Percentiles rank a stretch among this genome's conserved stretches.
phyloP scores from a whole-genome alignment of 257 asterid species.

The Galeopsis tetrahit region DNA sequence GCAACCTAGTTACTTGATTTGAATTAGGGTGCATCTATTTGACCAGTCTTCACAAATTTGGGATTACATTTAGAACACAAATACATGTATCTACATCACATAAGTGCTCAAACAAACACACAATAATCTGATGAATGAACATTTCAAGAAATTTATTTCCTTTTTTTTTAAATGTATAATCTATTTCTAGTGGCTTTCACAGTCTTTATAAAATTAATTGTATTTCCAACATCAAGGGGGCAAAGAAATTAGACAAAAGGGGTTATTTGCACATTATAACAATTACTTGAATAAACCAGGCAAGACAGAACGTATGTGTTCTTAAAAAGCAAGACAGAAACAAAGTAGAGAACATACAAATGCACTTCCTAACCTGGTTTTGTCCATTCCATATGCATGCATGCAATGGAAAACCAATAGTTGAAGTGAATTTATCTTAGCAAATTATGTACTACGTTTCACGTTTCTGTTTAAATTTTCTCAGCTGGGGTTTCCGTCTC shows the following conservation, averaged over 20 bases:
- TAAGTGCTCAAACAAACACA: background rate
- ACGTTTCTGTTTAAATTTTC: background rate
- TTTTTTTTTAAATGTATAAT: background rate
- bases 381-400: constrained; percentile 11
- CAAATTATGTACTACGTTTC: background rate
- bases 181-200: background rate
- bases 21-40: background rate
- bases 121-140: background rate
- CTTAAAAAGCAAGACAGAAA: background rate
- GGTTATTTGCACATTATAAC: background rate
- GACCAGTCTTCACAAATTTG: background rate
- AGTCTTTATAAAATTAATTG: background rate
- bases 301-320: background rate
- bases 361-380: background rate
- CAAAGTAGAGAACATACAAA: background rate
- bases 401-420: background rate
- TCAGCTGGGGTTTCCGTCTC: background rate
- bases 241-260: background rate
- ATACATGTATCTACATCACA: background rate
- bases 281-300: background rate
- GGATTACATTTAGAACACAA: background rate
- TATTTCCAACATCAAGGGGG: constrained; percentile 3
- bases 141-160: background rate
- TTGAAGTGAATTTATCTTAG: background rate
- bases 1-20: constrained; percentile 3